Evolutionary conservation across 768 basidiomycete species (phyloP).

Genomic region (Lactarius hengduanensis): DNA sequence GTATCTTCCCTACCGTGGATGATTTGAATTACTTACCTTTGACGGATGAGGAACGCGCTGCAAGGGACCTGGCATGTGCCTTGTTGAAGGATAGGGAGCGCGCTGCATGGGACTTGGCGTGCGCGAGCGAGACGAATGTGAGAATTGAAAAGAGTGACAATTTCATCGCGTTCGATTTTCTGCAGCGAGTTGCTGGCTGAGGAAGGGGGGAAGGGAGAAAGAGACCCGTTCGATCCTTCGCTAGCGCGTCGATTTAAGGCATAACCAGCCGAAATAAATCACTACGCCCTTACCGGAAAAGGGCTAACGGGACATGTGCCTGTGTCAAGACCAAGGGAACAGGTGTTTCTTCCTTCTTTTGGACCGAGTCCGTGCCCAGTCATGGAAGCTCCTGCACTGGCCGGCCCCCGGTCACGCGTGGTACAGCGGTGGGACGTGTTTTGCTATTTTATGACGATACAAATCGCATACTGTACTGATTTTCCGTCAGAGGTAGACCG

Average conservation of each 20-base stretch:
- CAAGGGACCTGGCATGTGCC: background rate
- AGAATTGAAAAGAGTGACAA: slow-evolving; percentile 4
- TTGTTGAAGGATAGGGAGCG: background rate
- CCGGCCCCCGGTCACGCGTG: background rate
- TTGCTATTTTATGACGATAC: background rate
- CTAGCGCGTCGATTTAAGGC: background rate
- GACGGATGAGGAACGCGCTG: background rate
- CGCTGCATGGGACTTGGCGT: background rate
- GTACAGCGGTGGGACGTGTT: background rate
- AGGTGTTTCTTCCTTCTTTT: background rate
- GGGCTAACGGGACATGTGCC: background rate
- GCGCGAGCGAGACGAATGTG: slow-evolving; percentile 1
- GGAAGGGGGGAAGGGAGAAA: background rate
- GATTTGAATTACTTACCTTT: background rate
- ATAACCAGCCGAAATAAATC: background rate
- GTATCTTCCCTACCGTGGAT: background rate
- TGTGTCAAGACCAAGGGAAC: background rate
- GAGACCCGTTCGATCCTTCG: background rate
- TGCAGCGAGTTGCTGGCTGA: background rate
- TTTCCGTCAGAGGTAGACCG: background rate
- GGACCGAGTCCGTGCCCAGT: background rate
- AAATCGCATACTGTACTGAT: background rate
- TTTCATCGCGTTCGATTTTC: background rate
- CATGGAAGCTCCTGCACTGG: background rate
- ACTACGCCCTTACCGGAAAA: background rate